These are phyloP conservation scores for Coemansia reversa DNA, from an alignment of 192 early-diverging fungal genomes.

Conservation along the genomic window DNA sequence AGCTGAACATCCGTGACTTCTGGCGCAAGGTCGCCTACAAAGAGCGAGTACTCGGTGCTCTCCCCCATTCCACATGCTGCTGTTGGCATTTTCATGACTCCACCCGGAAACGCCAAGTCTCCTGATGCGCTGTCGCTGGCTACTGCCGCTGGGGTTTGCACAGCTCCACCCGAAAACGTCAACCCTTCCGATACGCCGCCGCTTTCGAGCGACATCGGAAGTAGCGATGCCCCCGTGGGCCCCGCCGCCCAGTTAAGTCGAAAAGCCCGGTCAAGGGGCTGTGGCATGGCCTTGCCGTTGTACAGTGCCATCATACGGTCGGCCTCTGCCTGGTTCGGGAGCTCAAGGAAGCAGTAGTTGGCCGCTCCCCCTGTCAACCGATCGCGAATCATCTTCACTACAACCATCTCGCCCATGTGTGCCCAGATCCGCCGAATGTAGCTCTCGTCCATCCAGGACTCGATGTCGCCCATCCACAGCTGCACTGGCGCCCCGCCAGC, in stretches of 20 bases:
- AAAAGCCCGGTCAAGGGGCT: conserved; percentile 72
- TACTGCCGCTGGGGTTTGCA: background rate
- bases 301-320: conserved; percentile 67
- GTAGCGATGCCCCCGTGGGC: conserved; percentile 54
- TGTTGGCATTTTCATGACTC: background rate
- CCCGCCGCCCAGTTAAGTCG: conserved; percentile 97
- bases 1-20: conserved; percentile 77
- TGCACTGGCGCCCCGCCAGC: conserved; percentile 19
- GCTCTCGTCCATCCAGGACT: conserved; percentile 97
- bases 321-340: conserved; percentile 66
- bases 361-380: conserved; percentile 74
- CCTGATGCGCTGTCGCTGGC: background rate
- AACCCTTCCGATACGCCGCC: background rate
- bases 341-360: conserved; percentile 95
- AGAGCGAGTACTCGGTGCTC: conserved; percentile 83
- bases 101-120: background rate
- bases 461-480: conserved; percentile 92
- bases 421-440: conserved; percentile 87
- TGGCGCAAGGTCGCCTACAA: conserved; percentile 93
- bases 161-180: background rate
- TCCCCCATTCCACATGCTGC: conserved; percentile 15
- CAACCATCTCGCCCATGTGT: conserved; percentile 76
- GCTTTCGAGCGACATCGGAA: background rate
- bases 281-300: conserved; percentile 83
- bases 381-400: conserved; percentile 94